A percentile compares a stretch with the other conserved stretches of the same genome.
phyloP scores from a whole-genome alignment of 2,329 filamentous ascomycete species.

The Paecilomyces formosus region DNA sequence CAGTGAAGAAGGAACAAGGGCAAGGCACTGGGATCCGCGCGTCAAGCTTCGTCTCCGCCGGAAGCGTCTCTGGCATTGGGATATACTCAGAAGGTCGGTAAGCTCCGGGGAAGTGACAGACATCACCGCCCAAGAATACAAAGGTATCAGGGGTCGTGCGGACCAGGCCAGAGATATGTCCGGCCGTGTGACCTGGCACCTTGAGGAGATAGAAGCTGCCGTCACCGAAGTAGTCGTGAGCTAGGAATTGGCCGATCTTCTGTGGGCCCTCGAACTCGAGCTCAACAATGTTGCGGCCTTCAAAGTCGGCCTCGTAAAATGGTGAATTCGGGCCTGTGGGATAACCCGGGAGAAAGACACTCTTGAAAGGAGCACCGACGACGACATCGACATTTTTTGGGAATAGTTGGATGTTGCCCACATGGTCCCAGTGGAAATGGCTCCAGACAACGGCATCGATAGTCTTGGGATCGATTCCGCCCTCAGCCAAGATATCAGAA shows the following conservation, averaged over 20 bases:
- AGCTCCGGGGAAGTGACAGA: constrained; percentile 34
- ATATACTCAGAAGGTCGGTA: constrained; percentile 29
- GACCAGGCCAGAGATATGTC: constrained; percentile 14
- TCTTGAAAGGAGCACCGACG: constrained; percentile 43
- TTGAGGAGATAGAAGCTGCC: constrained; percentile 50
- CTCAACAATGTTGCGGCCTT: constrained; percentile 17
- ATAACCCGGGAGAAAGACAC: constrained; percentile 38
- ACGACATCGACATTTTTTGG: constrained; percentile 35
- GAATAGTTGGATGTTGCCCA: constrained; percentile 40
- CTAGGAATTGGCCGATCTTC: constrained; percentile 28
- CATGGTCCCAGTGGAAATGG: constrained; percentile 46
- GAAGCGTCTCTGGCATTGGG: constrained; percentile 23
- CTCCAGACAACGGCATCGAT: constrained; percentile 36
- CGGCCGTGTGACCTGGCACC: constrained; percentile 20
- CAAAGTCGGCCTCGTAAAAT: constrained; percentile 30
- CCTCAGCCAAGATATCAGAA: constrained; percentile 24
- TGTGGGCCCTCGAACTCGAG: constrained; percentile 12
- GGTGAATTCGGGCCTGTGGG: constrained; percentile 30
- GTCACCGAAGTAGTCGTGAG: constrained; percentile 48
- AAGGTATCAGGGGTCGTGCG: constrained; percentile 27
- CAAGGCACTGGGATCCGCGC: constrained; percentile 9
- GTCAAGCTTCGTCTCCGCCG: constrained; percentile 11
- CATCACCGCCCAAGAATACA: constrained; percentile 37
- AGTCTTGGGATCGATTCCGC: constrained; percentile 19
- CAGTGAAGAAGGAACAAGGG: constrained; percentile 16